Conservation (phyloP, 306 rosid genomes). For the Gastrolobium bilobum region DNA sequence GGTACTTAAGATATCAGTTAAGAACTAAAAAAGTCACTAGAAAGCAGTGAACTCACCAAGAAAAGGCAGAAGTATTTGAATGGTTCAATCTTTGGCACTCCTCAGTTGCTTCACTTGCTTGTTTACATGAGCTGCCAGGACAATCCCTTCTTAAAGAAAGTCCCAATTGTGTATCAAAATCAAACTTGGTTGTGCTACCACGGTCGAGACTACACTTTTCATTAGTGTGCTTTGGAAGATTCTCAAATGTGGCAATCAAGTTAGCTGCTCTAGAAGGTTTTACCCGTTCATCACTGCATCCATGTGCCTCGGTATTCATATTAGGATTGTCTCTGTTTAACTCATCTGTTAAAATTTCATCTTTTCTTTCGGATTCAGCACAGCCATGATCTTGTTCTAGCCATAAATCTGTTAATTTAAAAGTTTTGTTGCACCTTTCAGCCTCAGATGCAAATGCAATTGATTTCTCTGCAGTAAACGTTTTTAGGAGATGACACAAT, state of each 20-base stretch:
- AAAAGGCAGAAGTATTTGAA: constrained; percentile 77
- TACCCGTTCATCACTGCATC: constrained; percentile 38
- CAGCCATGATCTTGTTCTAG: constrained; percentile 37
- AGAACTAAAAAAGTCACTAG: constrained; percentile 14
- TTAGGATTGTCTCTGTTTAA: constrained; percentile 41
- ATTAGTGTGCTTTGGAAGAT: constrained; percentile 36
- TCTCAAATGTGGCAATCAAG: constrained; percentile 65
- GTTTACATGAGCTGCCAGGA: constrained; percentile 49
- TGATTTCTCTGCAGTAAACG: constrained; percentile 56
- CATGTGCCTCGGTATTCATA: constrained; percentile 32
- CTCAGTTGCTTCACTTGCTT: constrained; percentile 53
- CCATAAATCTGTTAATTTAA: constrained; percentile 44
- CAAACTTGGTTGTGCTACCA: constrained; percentile 53
- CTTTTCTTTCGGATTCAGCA: constrained; percentile 47
- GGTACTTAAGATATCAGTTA: constrained; percentile 12
- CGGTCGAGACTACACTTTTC: constrained; percentile 42
- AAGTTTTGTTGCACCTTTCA: constrained; percentile 51
- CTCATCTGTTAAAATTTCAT: constrained; percentile 47
- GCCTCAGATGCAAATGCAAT: constrained; percentile 49
- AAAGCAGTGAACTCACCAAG: constrained; percentile 62
- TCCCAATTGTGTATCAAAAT: constrained; percentile 55
- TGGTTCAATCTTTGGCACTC: constrained; percentile 63
- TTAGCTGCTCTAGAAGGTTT: constrained; percentile 60
- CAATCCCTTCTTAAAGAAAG: constrained; percentile 64
- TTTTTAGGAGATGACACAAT: constrained; percentile 36